Percentiles rank a stretch among this genome's conserved stretches.
phyloP scores from a whole-genome alignment of 225 moss, liverwort and hornwort genomes.

The Thuidium tamariscinum region DNA sequence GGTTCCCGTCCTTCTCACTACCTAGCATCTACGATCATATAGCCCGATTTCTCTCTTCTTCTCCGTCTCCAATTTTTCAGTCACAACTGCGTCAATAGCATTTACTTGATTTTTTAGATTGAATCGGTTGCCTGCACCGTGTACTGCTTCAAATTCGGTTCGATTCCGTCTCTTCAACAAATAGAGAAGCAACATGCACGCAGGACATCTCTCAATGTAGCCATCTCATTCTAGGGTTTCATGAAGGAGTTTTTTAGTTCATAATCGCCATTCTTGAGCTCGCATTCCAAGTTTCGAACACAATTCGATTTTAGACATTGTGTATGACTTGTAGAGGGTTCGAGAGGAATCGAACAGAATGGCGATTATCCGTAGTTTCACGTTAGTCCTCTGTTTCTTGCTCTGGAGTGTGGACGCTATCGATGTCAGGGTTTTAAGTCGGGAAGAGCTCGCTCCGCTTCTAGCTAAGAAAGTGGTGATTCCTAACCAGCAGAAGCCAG shows the following conservation, averaged over 20 bases:
- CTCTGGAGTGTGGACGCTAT: neutral
- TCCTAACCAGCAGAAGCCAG: neutral
- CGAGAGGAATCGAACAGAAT: neutral
- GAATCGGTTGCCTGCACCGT: too few relatives aligned
- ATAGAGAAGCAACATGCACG: neutral
- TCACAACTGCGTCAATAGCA: neutral
- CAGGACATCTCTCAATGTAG: neutral
- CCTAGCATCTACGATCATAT: too few relatives aligned
- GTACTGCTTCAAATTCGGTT: neutral
- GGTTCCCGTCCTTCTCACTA: too few relatives aligned
- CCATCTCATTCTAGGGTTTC: neutral
- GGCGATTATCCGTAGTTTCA: neutral
- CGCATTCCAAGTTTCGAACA: neutral
- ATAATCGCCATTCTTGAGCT: neutral
- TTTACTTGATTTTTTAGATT: too few relatives aligned
- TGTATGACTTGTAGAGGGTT: neutral
- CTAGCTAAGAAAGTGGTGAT: neutral
- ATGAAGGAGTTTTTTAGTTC: neutral
- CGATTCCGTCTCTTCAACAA: neutral
- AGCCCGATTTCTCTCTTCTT: neutral
- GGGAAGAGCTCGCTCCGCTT: conserved; percentile 1
- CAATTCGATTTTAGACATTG: neutral
- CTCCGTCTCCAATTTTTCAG: neutral
- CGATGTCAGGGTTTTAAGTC: neutral
- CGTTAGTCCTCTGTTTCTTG: neutral